Evolutionary conservation across 2,329 filamentous ascomycete genomes (phyloP), one percentile per base, ranked within the genome.

Genomic region (Nemania sp.): DNA sequence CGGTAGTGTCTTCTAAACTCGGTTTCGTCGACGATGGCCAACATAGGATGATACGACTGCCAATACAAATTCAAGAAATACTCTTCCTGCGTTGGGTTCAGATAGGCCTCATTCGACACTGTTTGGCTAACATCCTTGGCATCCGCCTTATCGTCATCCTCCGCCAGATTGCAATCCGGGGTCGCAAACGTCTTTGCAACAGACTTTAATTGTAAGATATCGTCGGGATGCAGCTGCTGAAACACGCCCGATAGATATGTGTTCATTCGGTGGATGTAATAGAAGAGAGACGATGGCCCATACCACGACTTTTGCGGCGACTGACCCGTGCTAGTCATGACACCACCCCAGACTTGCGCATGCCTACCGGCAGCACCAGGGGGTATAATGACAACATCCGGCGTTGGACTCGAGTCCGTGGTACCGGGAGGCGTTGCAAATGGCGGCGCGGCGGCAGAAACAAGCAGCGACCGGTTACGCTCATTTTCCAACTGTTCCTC

Each of bases 51-150:
- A 50, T 75, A 77, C 0, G 73, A 70, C 42, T 76, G 70, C 77
- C 78, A 80, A 59, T 76, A 80, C 1, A 78, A 61, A 19, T 70
- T 68, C 3, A 80, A 62, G 23, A 79, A 75, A 40, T 73, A 74
- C 41, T 79, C 75, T 63, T 80, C 77, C 57, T 80, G 72, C 2
- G 64, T 64, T 15, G 66, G 64, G 5, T 65, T 71, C 19, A 79
- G 61, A 36, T 70, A 68, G 8, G 64, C 62, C 5, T 63, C 57
- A 14, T 59, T 59, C 2, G 57, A 46, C 19, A 59, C 51, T 12
- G 55, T 42, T 23, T 56, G 61, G 26, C 39, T 51, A 8, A 49
- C 37, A 15, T 56, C 42, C 33, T 55, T 61, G 19, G 33, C 14
- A 30, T 55, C 42, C 61, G 36, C 39, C 42, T 58, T 59, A 14